Conservation (phyloP, 73 alveolate genomes). For the Paramecium biaurelia region DNA sequence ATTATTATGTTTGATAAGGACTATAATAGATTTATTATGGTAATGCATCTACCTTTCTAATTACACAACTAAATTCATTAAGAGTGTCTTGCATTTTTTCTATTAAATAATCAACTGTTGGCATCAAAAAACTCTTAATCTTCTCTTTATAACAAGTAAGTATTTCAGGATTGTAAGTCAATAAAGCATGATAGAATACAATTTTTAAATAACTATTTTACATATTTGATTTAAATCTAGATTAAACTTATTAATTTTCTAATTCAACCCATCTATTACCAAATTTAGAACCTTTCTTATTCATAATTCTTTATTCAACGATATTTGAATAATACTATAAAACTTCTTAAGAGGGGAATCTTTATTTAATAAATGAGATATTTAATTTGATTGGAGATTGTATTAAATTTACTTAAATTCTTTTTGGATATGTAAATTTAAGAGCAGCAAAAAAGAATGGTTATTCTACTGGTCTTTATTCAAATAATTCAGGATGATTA, state of each 20-base stretch:
- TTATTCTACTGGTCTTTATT: slow-evolving; percentile 93
- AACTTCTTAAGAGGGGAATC: slow-evolving; percentile 33
- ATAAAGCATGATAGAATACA: slow-evolving; percentile 8
- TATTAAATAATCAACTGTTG: slow-evolving; percentile 43
- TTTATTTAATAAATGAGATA: background rate
- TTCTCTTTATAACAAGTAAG: background rate
- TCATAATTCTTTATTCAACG: background rate
- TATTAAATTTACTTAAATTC: slow-evolving; percentile 30
- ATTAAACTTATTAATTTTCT: background rate
- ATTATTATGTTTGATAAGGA: background rate
- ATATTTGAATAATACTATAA: slow-evolving; percentile 41
- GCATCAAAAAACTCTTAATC: slow-evolving; percentile 56
- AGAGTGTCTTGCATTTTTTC: background rate
- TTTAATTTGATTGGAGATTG: slow-evolving; percentile 2
- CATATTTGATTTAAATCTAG: background rate
- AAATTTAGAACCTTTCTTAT: background rate
- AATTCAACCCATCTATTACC: slow-evolving; percentile 15
- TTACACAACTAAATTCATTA: slow-evolving; percentile 33
- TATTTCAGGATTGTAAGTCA: background rate
- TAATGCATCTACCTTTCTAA: slow-evolving; percentile 24
- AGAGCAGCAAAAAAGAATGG: slow-evolving; percentile 66
- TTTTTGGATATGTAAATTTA: background rate
- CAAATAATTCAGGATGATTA: slow-evolving; percentile 99
- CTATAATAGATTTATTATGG: background rate
- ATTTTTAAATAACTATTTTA: background rate